Evolutionary conservation across 768 basidiomycete species (phyloP).

Genomic region (Dendrothele bispora): DNA sequence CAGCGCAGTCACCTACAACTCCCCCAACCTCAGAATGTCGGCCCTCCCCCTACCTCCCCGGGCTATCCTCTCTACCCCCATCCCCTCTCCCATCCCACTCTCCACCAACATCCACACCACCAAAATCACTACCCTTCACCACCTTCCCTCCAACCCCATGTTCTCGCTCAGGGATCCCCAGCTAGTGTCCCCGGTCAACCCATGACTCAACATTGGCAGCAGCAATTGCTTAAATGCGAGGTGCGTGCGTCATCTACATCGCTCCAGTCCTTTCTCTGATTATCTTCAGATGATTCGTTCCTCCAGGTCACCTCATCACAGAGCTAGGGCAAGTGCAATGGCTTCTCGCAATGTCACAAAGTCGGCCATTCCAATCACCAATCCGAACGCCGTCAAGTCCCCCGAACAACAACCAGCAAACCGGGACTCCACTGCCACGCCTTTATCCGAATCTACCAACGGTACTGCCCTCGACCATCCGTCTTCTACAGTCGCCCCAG

Average conservation of each 20-base stretch:
- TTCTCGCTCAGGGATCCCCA: slow-evolving; percentile 58
- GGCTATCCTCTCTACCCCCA: slow-evolving; percentile 53
- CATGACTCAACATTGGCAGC: slow-evolving; percentile 80
- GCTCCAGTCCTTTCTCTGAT: slow-evolving; percentile 18
- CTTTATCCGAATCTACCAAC: slow-evolving; percentile 16
- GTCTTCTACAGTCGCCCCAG: slow-evolving; percentile 74
- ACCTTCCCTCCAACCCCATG: slow-evolving; percentile 64
- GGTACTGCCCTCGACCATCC: slow-evolving; percentile 55
- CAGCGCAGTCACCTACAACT: neutral
- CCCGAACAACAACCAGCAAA: slow-evolving; percentile 29
- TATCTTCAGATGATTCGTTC: slow-evolving; percentile 71
- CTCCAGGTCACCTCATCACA: slow-evolving; percentile 87
- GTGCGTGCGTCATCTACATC: slow-evolving; percentile 45
- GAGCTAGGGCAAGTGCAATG: slow-evolving; percentile 94
- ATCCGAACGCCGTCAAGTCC: slow-evolving; percentile 74
- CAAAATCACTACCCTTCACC: slow-evolving; percentile 78
- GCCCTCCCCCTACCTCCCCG: slow-evolving; percentile 69
- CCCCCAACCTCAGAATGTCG: slow-evolving; percentile 28
- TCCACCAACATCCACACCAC: slow-evolving; percentile 81
- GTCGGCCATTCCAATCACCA: slow-evolving; percentile 87
- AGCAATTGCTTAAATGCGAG: slow-evolving; percentile 91
- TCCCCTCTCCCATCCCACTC: slow-evolving; percentile 42
- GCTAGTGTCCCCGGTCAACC: slow-evolving; percentile 40
- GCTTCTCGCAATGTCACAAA: slow-evolving; percentile 85
- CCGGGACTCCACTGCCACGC: slow-evolving; percentile 22